A percentile compares a stretch with the other conserved stretches of the same genome.
phyloP scores from a whole-genome alignment of 345 rosid genomes.

The Arabidopsis thaliana region DNA sequence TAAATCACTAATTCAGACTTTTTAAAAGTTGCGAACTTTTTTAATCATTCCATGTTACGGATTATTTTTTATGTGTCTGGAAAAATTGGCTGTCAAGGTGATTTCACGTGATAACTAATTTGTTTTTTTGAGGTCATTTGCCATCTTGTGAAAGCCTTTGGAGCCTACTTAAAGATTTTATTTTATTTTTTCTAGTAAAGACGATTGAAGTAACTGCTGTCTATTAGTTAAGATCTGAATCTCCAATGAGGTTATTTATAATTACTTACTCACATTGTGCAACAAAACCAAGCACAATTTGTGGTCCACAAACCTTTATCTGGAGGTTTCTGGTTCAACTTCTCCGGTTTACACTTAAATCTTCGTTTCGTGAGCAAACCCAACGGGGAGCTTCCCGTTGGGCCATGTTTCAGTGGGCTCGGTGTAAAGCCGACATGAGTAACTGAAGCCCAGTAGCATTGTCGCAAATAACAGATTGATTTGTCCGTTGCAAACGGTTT shows the following conservation, averaged over 20 bases:
- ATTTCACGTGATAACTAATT: not conserved
- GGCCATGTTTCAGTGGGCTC: slow-evolving; percentile 12
- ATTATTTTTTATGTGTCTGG: not conserved
- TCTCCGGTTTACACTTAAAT: slow-evolving; percentile 1
- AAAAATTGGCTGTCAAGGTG: not conserved
- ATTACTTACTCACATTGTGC: not conserved
- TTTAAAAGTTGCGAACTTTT: not conserved
- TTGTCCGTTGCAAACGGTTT: slow-evolving; percentile 1
- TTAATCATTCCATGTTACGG: not conserved
- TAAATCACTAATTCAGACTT: not conserved
- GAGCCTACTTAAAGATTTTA: slow-evolving; percentile 49
- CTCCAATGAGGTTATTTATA: not conserved
- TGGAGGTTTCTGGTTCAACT: not conserved
- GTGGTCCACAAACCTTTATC: not conserved
- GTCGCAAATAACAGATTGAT: slow-evolving; percentile 9
- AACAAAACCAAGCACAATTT: not conserved
- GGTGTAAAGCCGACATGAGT: slow-evolving; percentile 8
- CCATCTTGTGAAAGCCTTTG: slow-evolving; percentile 72
- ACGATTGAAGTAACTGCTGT: not conserved
- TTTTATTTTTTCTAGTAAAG: too few relatives aligned
- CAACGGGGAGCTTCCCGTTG: not conserved
- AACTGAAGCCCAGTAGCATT: not conserved
- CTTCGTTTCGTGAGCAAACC: not conserved
- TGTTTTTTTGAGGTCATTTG: slow-evolving; percentile 65
- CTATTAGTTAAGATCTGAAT: not conserved